Base-by-base conservation (phyloP, 352 stramenopile genomes). In the Pythium sp. region DNA sequence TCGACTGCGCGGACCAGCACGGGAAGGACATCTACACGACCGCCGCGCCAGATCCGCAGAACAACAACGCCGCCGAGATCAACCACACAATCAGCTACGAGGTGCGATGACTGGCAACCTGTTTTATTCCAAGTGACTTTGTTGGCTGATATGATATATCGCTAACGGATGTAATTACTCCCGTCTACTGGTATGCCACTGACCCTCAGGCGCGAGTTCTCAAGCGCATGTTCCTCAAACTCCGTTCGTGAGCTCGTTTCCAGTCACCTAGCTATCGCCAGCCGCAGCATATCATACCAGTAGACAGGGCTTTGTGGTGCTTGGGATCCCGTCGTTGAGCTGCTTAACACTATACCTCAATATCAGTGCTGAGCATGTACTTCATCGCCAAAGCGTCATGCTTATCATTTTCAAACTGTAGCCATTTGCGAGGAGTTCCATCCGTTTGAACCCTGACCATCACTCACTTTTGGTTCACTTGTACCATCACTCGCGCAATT, bases 151-250 rank as follows among this genome's bases (percentile, higher is more conserved):
- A n/a, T 18, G 2, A 2, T 24, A 9, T 51, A 6, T 1, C 4
- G 1, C 43, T 51, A 51, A 24, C 43, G 5, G 20, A 22, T 51
- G 41, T n/a, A 9, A 1, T 49, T 0, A 5, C 41, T n/a, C 15
- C 15, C 14, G 0, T 49, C 41, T 47, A 32, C 30, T 32, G 30
- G 30, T 49, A n/a, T 49, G 41, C 0, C 15, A 20, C 14, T 49
- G 41, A 7, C 56, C 1, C 54, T 22, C 30, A 93, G 84, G 93
- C 95, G 18, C 83, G 92, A 6, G 81, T 98, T 51, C 73, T 98
- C 58, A 98, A 98, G 80, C 87, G 90, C 49, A 94, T 98, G 24
- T 98, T 98, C 75, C 83, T 98, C 58, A 97, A 95, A 67, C 71
- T 98, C 14, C 86, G 87, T 34, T 94, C 86, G 12, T 93, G 82